Percentiles rank a stretch among this genome's conserved stretches.
Conservation (phyloP, 2,329 filamentous ascomycete genomes). For the Eurotiales sp. region DNA sequence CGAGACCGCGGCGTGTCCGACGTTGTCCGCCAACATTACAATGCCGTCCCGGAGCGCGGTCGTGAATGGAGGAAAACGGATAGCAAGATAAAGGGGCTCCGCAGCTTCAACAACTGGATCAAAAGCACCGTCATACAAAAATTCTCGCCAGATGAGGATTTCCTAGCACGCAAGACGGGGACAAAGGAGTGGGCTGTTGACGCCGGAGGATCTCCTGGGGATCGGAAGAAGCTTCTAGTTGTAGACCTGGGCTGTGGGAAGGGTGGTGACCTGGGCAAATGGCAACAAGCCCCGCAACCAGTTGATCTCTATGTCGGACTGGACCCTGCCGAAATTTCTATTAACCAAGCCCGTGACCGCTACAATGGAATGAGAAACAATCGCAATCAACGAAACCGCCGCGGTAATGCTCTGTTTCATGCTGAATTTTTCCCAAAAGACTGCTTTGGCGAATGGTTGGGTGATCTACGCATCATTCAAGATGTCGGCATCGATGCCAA, state of each 20-base stretch:
- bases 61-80: slow-evolving; percentile 93
- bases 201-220: slow-evolving; percentile 27
- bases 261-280: slow-evolving; percentile 91
- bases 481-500: slow-evolving; percentile 84
- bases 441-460: slow-evolving; percentile 82
- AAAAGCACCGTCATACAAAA: slow-evolving; percentile 97
- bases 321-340: slow-evolving; percentile 87
- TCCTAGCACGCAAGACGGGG: slow-evolving; percentile 51
- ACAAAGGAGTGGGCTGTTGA: slow-evolving; percentile 42
- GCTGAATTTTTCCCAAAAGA: slow-evolving; percentile 88
- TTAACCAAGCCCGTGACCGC: slow-evolving; percentile 82
- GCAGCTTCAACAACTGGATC: slow-evolving; percentile 98
- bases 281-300: slow-evolving; percentile 87
- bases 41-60: slow-evolving; percentile 87
- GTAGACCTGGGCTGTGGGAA: slow-evolving; percentile 96
- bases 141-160: slow-evolving; percentile 79
- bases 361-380: slow-evolving; percentile 68
- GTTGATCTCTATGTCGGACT: slow-evolving; percentile 93
- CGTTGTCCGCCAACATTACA: slow-evolving; percentile 91
- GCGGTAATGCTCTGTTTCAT: slow-evolving; percentile 65
- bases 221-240: slow-evolving; percentile 65
- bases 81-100: slow-evolving; percentile 88
- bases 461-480: slow-evolving; percentile 73
- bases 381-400: slow-evolving; percentile 51
- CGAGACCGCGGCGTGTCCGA: slow-evolving; percentile 66